These are phyloP conservation scores for Albugo laibachii DNA, from an alignment of 352 stramenopile genomes.

Conservation along the genomic window DNA sequence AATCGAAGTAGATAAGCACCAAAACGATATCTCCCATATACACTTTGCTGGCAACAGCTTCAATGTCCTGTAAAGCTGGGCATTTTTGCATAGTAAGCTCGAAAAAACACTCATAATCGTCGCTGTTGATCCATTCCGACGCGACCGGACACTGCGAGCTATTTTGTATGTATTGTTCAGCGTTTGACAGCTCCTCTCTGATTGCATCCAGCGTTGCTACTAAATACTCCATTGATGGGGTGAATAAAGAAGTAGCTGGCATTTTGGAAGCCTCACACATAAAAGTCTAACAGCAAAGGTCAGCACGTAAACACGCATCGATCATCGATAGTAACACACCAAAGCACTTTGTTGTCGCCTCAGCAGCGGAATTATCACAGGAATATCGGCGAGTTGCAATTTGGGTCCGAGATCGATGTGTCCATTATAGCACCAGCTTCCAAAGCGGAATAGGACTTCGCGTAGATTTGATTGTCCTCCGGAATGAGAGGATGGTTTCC, in stretches of 20 bases:
- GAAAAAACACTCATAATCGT: constrained; percentile 83
- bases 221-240: constrained; percentile 75
- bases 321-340: constrained; percentile 12
- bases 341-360: constrained; percentile 83
- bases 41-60: constrained; percentile 88
- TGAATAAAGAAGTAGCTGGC: constrained; percentile 77
- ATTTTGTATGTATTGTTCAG: constrained; percentile 69
- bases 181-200: constrained; percentile 67
- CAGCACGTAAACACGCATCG: neutral
- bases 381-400: constrained; percentile 79
- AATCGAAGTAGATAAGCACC: constrained; percentile 84
- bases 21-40: constrained; percentile 84
- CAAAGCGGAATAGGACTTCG: constrained; percentile 89
- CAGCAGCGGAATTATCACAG: constrained; percentile 87
- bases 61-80: constrained; percentile 55
- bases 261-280: constrained; percentile 84
- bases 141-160: constrained; percentile 23
- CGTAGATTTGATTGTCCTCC: constrained; percentile 21
- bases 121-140: constrained; percentile 80
- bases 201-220: constrained; percentile 55
- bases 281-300: constrained; percentile 34
- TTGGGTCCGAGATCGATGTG: constrained; percentile 81
- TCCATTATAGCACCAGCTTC: constrained; percentile 90
- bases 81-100: constrained; percentile 72
- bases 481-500: neutral